phyloP scores from a whole-genome alignment of 2,329 filamentous ascomycete genomes.

The Cylindrodendrum hubeiense region DNA sequence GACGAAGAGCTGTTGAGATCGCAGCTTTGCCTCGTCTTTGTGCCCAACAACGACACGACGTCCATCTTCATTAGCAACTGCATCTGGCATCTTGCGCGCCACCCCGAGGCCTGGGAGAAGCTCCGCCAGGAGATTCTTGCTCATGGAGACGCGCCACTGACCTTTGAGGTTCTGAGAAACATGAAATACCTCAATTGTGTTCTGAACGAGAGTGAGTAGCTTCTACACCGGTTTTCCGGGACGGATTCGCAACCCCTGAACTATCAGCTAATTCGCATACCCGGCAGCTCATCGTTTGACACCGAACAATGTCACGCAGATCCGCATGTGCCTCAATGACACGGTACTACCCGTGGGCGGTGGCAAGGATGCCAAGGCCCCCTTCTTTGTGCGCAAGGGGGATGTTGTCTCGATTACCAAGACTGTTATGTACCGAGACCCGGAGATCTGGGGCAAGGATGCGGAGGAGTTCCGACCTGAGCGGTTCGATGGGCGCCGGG shows the following conservation, averaged over 20 bases:
- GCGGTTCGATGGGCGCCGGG: constrained; percentile 45
- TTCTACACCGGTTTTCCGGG: neutral
- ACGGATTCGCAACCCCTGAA: neutral
- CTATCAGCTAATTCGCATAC: neutral
- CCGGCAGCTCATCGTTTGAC: constrained; percentile 26
- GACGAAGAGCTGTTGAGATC: constrained; percentile 26
- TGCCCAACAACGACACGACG: constrained; percentile 34
- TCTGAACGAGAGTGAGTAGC: constrained; percentile 31
- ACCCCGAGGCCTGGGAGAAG: constrained; percentile 30
- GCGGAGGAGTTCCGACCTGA: constrained; percentile 56
- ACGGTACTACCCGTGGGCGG: constrained; percentile 64
- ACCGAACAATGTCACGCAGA: constrained; percentile 33
- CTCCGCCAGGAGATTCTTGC: constrained; percentile 25
- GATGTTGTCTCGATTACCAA: constrained; percentile 56
- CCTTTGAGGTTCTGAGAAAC: constrained; percentile 31
- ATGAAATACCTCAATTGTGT: constrained; percentile 32
- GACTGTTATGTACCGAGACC: constrained; percentile 54
- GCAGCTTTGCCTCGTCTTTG: constrained; percentile 31
- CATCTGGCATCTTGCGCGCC: constrained; percentile 26
- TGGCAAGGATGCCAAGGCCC: constrained; percentile 58
- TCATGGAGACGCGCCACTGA: constrained; percentile 28
- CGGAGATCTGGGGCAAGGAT: constrained; percentile 52
- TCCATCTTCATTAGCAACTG: constrained; percentile 32
- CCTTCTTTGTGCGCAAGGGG: constrained; percentile 63
- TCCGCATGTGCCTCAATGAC: constrained; percentile 46